Conservation (phyloP, 257 asterid genomes). For the Solanum medicagineum region DNA sequence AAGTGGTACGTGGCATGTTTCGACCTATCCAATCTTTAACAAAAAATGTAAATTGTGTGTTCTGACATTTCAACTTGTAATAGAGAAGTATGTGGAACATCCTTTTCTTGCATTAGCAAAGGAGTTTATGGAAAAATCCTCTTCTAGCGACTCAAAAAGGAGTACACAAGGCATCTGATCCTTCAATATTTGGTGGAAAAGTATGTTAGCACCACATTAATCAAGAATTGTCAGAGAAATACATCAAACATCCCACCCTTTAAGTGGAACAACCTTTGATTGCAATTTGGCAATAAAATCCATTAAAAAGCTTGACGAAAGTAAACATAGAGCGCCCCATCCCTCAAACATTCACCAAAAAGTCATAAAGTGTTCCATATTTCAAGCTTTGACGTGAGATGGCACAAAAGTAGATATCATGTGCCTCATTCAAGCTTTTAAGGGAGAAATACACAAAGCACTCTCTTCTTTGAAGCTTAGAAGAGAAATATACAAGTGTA, state of each 20-base stretch:
- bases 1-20: neutral
- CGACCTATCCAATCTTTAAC: neutral
- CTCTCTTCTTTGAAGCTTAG: neutral
- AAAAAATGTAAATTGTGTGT: neutral
- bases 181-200: neutral
- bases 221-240: neutral
- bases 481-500: neutral
- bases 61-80: neutral
- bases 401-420: neutral
- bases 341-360: neutral
- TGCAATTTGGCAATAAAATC: neutral
- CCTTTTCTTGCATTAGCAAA: neutral
- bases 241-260: neutral
- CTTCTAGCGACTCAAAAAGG: neutral
- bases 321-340: neutral
- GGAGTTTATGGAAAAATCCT: neutral
- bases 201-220: neutral
- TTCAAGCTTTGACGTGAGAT: neutral
- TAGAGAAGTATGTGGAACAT: neutral
- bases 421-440: neutral
- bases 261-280: neutral
- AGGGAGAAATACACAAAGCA: neutral
- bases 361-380: neutral
- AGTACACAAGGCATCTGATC: neutral
- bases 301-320: neutral